Percentiles rank a stretch among this genome's conserved stretches.
Conservation (phyloP, 2,329 filamentous ascomycete genomes). For the Scedosporium aurantiacum region DNA sequence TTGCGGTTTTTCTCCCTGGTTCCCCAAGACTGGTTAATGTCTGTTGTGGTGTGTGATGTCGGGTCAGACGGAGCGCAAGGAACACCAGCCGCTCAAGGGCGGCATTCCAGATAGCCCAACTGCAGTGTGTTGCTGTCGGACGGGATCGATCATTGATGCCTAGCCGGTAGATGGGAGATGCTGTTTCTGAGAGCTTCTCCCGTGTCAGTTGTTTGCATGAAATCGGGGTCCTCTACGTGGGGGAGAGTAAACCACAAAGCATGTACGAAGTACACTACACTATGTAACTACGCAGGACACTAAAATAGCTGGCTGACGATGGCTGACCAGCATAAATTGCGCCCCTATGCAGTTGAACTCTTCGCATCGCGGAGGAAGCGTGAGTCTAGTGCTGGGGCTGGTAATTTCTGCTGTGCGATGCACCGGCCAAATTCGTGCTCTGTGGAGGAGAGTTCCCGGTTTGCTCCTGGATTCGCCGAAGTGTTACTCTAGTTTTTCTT, state of each 20-base stretch:
- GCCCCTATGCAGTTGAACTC: neutral
- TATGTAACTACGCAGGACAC: no score
- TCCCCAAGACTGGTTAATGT: neutral
- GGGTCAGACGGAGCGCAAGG: neutral
- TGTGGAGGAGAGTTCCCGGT: neutral
- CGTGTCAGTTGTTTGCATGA: neutral
- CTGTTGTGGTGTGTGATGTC: neutral
- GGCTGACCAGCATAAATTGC: neutral
- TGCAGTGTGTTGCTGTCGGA: no score
- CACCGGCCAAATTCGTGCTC: neutral
- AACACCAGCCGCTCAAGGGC: neutral
- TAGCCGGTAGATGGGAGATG: neutral
- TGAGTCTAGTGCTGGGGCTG: neutral
- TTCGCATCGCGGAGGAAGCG: neutral
- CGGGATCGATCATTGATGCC: no score
- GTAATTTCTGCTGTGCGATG: neutral
- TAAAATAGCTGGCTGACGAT: no score
- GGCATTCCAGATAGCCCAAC: neutral
- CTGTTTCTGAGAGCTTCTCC: neutral
- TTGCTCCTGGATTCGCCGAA: neutral
- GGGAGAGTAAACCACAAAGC: no score
- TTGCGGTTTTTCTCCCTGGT: neutral
- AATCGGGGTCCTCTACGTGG: neutral
- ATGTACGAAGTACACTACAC: no score
- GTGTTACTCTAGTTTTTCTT: no score